These are phyloP conservation scores for Hypoxylon crocopeplum DNA, from an alignment of 495 filamentous ascomycete species.

Conservation along the genomic window DNA sequence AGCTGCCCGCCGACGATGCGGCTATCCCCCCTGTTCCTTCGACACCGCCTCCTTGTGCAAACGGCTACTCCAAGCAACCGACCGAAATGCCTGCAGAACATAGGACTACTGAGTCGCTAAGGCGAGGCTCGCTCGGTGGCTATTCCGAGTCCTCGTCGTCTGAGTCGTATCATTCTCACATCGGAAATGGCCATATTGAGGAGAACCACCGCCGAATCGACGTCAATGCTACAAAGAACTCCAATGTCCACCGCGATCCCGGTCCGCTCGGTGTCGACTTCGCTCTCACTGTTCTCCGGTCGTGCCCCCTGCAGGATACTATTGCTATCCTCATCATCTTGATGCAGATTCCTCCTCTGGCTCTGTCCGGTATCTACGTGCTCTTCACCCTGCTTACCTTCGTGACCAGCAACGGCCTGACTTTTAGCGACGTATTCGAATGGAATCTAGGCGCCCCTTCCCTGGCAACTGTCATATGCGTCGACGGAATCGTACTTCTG, in stretches of 20 bases:
- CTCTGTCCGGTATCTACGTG: slow-evolving; percentile 88
- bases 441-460: slow-evolving; percentile 69
- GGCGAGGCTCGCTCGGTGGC: slow-evolving; percentile 53
- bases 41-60: slow-evolving; percentile 44
- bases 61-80: slow-evolving; percentile 45
- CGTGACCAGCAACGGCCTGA: slow-evolving; percentile 67
- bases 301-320: slow-evolving; percentile 92
- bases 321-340: slow-evolving; percentile 98
- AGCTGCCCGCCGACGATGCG: slow-evolving; percentile 57
- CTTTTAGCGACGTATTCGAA: slow-evolving; percentile 58
- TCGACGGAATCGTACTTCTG: slow-evolving; percentile 80
- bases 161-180: slow-evolving; percentile 50
- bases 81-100: slow-evolving; percentile 51
- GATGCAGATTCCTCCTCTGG: slow-evolving; percentile 91
- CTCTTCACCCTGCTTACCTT: slow-evolving; percentile 94
- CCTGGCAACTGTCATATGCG: slow-evolving; percentile 77
- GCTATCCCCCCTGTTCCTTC: slow-evolving; percentile 48
- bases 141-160: slow-evolving; percentile 58
- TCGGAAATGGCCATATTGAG: slow-evolving; percentile 50
- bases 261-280: slow-evolving; percentile 68
- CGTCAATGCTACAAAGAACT: slow-evolving; percentile 71
- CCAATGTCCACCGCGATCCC: slow-evolving; percentile 64
- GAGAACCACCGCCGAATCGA: slow-evolving; percentile 64
- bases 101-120: slow-evolving; percentile 47
- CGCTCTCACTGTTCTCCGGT: slow-evolving; percentile 83